Percentiles rank a stretch among this genome's conserved stretches.
Conservation (phyloP, 306 rosid species). For the Dicorynia guianensis region DNA sequence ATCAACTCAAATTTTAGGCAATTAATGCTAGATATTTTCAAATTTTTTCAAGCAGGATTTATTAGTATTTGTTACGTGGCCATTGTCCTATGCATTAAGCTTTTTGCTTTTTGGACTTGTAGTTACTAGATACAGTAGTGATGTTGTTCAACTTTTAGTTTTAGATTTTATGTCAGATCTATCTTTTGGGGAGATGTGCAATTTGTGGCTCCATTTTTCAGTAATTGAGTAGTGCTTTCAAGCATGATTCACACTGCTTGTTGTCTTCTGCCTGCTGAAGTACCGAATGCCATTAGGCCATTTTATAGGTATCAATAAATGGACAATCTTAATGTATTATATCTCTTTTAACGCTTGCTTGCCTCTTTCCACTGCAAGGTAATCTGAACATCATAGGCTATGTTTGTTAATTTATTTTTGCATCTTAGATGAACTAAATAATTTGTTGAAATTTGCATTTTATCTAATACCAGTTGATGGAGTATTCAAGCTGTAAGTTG, state of each 20-base stretch:
- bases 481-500: constrained; percentile 27
- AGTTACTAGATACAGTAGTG: not conserved
- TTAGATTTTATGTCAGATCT: not conserved
- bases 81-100: not conserved
- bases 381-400: not conserved
- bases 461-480: constrained; percentile 15
- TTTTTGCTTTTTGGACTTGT: not conserved
- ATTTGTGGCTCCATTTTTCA: not conserved
- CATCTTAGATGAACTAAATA: not conserved
- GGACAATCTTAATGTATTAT: not conserved
- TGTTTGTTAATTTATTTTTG: not conserved
- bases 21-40: not conserved
- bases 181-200: not conserved
- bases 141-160: not conserved
- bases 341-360: not conserved
- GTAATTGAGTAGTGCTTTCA: not conserved
- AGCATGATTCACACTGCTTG: not conserved
- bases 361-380: not conserved
- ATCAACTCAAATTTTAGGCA: not conserved
- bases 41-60: not conserved
- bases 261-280: not conserved
- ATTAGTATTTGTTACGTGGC: not conserved
- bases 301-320: not conserved
- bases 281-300: not conserved
- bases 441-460: constrained; percentile 1